Conservation (phyloP, 257 asterid genomes). For the Agastache rugosa region DNA sequence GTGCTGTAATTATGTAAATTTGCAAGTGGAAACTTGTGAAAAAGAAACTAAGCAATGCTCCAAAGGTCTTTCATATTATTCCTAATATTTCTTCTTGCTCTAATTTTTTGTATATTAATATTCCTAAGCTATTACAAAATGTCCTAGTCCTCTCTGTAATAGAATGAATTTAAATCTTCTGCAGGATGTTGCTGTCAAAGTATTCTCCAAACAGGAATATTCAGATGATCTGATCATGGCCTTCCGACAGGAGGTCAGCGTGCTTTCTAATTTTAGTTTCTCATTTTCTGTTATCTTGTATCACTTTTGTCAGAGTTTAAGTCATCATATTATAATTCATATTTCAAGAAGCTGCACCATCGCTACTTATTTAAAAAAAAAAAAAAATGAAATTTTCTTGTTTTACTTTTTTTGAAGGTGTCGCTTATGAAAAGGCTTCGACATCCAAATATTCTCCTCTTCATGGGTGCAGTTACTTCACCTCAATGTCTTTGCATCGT, state of each 20-base stretch:
- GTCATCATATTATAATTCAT: neutral
- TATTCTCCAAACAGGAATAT: slow-evolving; percentile 89
- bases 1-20: neutral
- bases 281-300: neutral
- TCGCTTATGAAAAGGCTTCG: slow-evolving; percentile 94
- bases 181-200: slow-evolving; percentile 99
- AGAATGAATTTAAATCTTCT: slow-evolving; percentile 34
- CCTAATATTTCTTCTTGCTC: slow-evolving; percentile 10
- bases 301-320: slow-evolving; percentile 9
- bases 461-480: slow-evolving; percentile 99
- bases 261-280: slow-evolving; percentile 12
- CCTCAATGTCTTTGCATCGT: slow-evolving; percentile 95
- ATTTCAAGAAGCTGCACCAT: slow-evolving; percentile 24
- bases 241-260: slow-evolving; percentile 88
- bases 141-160: slow-evolving; percentile 33
- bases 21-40: slow-evolving; percentile 7
- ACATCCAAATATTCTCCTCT: slow-evolving; percentile 97
- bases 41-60: slow-evolving; percentile 16
- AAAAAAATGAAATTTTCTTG: neutral
- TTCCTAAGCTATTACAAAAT: slow-evolving; percentile 7
- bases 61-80: slow-evolving; percentile 14
- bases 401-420: slow-evolving; percentile 57
- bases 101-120: neutral
- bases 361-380: neutral
- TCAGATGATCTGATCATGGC: slow-evolving; percentile 78